Percentiles rank a stretch among this genome's conserved stretches.
These are phyloP conservation scores for Silybum marianum DNA, from an alignment of 129 eudicot genomes.

Conservation along the genomic window DNA sequence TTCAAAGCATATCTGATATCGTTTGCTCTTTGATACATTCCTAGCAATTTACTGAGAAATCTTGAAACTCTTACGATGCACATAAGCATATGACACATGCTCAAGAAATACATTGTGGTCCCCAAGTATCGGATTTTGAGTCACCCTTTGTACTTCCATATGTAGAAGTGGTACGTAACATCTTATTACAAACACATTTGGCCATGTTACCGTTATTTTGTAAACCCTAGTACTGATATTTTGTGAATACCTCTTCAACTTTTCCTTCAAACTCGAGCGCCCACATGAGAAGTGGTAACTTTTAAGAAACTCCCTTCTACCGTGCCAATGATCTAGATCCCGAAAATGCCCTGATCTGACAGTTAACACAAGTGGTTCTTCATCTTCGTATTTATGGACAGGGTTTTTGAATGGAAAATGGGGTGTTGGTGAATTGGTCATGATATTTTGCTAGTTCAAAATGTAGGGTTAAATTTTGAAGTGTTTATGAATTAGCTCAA, in stretches of 20 bases:
- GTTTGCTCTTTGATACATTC: not conserved
- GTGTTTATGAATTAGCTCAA: conserved; percentile 5
- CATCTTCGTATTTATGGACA: conserved; percentile 17
- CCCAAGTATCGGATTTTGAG: conserved; percentile 16
- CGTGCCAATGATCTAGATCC: conserved; percentile 32
- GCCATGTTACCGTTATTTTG: conserved; percentile 32
- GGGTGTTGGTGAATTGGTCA: conserved; percentile 33
- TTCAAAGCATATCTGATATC: not conserved
- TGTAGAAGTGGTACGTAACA: conserved; percentile 37
- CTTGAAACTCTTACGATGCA: not conserved
- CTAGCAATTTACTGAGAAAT: not conserved
- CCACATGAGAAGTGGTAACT: conserved; percentile 25
- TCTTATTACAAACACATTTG: conserved; percentile 34
- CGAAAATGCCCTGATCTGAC: conserved; percentile 6
- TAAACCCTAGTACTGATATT: conserved; percentile 32
- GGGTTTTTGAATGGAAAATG: conserved; percentile 5
- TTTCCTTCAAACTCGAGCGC: conserved; percentile 20
- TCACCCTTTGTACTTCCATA: conserved; percentile 3
- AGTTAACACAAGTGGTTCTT: conserved; percentile 16
- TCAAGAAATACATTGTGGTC: conserved; percentile 18
- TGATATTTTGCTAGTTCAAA: conserved; percentile 5
- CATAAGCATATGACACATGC: conserved; percentile 14
- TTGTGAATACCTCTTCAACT: conserved; percentile 29
- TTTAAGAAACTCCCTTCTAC: conserved; percentile 42
- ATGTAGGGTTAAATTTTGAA: conserved; percentile 9